A percentile compares a stretch with the other conserved stretches of the same genome.
Conservation (phyloP, 2,329 filamentous ascomycete species). For the Alternaria burnsii region DNA sequence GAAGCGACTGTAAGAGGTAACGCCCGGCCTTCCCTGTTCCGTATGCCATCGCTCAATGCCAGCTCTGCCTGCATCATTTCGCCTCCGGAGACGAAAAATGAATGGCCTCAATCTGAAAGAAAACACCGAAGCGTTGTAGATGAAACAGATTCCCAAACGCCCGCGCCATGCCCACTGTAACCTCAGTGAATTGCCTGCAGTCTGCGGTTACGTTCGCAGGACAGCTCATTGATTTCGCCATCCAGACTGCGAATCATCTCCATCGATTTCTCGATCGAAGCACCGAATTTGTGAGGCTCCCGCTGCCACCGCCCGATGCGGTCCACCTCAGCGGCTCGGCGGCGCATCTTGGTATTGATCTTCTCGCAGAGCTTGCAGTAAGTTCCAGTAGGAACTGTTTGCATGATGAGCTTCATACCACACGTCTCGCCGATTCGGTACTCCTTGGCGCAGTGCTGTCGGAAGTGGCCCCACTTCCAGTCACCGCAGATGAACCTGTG, state of each 20-base stretch:
- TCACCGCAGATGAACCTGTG: slow-evolving; percentile 85
- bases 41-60: slow-evolving; percentile 39
- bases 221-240: slow-evolving; percentile 72
- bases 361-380: slow-evolving; percentile 89
- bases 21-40: slow-evolving; percentile 43
- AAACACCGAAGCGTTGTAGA: slow-evolving; percentile 42
- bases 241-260: slow-evolving; percentile 77
- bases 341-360: slow-evolving; percentile 83
- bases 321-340: slow-evolving; percentile 75
- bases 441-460: slow-evolving; percentile 91
- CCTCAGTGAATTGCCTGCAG: slow-evolving; percentile 46
- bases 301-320: slow-evolving; percentile 80
- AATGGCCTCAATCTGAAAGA: slow-evolving; percentile 42
- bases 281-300: slow-evolving; percentile 69
- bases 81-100: slow-evolving; percentile 41
- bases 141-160: slow-evolving; percentile 48
- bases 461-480: slow-evolving; percentile 95
- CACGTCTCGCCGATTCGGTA: slow-evolving; percentile 97
- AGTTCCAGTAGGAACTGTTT: slow-evolving; percentile 69
- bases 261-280: slow-evolving; percentile 71
- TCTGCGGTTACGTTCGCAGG: slow-evolving; percentile 60
- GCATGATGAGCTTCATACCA: slow-evolving; percentile 88
- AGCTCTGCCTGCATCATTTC: slow-evolving; percentile 41
- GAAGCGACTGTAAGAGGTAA: slow-evolving; percentile 50
- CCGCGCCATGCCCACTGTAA: slow-evolving; percentile 29